A percentile compares a stretch with the other conserved stretches of the same genome.
Conservation (phyloP, 768 basidiomycete genomes). For the Pleurotus giganteus region DNA sequence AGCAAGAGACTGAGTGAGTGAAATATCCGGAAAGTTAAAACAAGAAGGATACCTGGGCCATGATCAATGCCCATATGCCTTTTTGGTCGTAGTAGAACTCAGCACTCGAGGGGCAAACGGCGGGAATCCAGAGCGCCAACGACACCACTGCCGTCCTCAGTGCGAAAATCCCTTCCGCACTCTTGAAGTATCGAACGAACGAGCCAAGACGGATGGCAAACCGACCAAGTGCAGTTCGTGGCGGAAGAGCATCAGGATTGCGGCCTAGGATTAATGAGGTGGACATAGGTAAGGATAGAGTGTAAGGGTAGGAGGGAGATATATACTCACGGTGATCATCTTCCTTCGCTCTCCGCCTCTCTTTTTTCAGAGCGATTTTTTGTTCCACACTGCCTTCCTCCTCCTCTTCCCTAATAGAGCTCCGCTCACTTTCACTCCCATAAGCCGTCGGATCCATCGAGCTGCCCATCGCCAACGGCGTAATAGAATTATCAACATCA, state of each 20-base stretch:
- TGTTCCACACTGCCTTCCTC: slow-evolving; percentile 19
- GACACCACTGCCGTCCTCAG: slow-evolving; percentile 49
- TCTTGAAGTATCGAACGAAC: slow-evolving; percentile 36
- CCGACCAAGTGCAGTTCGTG: slow-evolving; percentile 32
- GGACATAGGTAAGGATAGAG: neutral
- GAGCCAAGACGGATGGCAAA: slow-evolving; percentile 28
- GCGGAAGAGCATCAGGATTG: slow-evolving; percentile 44
- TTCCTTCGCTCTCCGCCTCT: slow-evolving; percentile 11
- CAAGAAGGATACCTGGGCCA: slow-evolving; percentile 38
- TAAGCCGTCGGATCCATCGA: slow-evolving; percentile 33
- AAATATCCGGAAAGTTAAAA: neutral
- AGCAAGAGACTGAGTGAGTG: neutral
- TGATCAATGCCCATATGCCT: slow-evolving; percentile 56
- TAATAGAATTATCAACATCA: slow-evolving; percentile 22
- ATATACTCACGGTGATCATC: slow-evolving; percentile 2
- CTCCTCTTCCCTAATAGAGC: slow-evolving; percentile 10
- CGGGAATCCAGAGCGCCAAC: slow-evolving; percentile 51
- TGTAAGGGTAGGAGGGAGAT: neutral
- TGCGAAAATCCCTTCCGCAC: slow-evolving; percentile 45
- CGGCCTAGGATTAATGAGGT: slow-evolving; percentile 17
- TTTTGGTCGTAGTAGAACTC: slow-evolving; percentile 43
- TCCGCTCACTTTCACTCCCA: slow-evolving; percentile 8
- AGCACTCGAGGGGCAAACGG: slow-evolving; percentile 38
- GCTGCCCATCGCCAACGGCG: slow-evolving; percentile 35
- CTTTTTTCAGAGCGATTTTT: slow-evolving; percentile 16